These are phyloP conservation scores for Cladosporium sp. DNA, from an alignment of 2,329 filamentous ascomycete genomes.

Conservation along the genomic window DNA sequence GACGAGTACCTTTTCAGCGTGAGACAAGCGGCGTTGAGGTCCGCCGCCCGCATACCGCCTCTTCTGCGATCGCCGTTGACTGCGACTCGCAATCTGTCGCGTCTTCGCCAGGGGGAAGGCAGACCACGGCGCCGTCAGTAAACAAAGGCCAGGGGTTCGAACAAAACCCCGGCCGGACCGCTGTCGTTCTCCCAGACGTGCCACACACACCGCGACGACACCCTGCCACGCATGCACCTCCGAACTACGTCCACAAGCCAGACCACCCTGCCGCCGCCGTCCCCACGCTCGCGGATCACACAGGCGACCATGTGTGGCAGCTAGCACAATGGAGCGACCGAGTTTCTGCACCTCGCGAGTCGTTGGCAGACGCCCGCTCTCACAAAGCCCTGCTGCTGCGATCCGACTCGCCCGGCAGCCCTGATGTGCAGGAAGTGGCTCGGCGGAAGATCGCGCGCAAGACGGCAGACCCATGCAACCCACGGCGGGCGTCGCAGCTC, in stretches of 20 bases:
- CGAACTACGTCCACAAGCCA: conserved; percentile 7
- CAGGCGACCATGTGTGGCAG: background rate
- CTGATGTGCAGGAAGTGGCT: background rate
- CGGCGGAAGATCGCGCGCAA: no score
- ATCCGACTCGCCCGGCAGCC: background rate
- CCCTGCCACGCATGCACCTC: background rate
- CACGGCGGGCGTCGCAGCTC: background rate
- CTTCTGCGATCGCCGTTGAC: background rate
- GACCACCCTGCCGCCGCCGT: background rate
- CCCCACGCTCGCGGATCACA: conserved; percentile 4
- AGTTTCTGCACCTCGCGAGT: conserved; percentile 3
- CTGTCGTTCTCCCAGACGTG: conserved; percentile 52
- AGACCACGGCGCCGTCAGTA: background rate
- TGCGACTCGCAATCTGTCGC: conserved; percentile 9
- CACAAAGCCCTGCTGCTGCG: background rate
- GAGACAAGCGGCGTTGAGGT: conserved; percentile 2
- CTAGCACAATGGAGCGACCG: background rate
- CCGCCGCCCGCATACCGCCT: background rate
- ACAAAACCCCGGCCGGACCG: conserved; percentile 78
- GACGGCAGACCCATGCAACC: background rate
- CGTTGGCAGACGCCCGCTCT: background rate
- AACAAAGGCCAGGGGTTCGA: conserved; percentile 58
- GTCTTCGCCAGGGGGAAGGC: conserved; percentile 4
- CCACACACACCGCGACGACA: background rate
- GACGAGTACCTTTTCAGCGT: conserved; percentile 1